Percentiles rank a stretch among this genome's conserved stretches.
Conservation (phyloP, 495 filamentous ascomycete genomes). For the Pyrenula aspistea region DNA sequence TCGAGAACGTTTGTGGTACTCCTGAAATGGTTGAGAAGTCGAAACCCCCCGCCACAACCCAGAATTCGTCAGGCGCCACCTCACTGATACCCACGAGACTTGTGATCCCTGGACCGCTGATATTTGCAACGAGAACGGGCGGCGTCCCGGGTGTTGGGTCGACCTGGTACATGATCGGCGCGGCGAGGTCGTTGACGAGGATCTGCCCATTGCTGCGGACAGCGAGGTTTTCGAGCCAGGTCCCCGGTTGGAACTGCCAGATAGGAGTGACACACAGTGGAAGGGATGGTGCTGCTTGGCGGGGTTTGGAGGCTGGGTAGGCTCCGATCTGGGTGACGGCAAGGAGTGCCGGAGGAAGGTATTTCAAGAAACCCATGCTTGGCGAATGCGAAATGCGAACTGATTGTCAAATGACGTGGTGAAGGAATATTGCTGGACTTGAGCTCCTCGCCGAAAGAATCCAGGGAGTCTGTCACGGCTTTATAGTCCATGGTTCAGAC, state of each 20-base stretch:
- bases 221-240: constrained; percentile 18
- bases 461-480: no score
- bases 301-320: neutral
- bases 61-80: constrained; percentile 3
- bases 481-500: no score
- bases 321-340: neutral
- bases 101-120: neutral
- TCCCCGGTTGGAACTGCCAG: neutral
- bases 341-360: neutral
- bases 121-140: neutral
- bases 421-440: no score
- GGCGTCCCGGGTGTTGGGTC: neutral
- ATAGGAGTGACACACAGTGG: neutral
- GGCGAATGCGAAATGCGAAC: no score
- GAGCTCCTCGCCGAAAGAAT: no score
- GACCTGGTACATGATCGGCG: neutral
- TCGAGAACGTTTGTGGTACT: neutral
- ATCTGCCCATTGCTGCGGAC: constrained; percentile 12
- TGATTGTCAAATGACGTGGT: no score
- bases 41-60: neutral
- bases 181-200: constrained; percentile 8
- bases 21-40: constrained; percentile 1
- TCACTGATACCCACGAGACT: constrained; percentile 5
- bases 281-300: neutral
- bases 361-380: neutral